Conservation (phyloP, 2,329 filamentous ascomycete genomes). For the Bipolaris victoriae region DNA sequence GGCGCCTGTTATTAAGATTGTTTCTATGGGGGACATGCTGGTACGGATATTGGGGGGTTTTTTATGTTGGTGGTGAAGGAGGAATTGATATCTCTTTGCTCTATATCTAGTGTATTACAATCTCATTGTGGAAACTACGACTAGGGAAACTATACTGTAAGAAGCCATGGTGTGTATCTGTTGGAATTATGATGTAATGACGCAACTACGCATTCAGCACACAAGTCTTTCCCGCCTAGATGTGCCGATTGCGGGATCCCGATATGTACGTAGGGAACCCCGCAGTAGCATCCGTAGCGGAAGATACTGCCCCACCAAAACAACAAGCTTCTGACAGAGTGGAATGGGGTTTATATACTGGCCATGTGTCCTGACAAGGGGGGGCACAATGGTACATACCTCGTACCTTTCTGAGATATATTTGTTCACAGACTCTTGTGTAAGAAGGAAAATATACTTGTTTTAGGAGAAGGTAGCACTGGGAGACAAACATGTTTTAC, state of each 20-base stretch:
- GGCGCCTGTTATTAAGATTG: constrained; percentile 89
- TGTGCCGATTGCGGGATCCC: constrained; percentile 1
- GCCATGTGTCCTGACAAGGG: background rate
- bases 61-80: background rate
- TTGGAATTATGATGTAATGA: background rate
- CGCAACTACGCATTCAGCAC: background rate
- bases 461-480: too few species aligned
- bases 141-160: constrained; percentile 4
- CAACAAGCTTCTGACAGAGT: background rate
- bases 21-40: constrained; percentile 47
- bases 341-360: background rate
- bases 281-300: constrained; percentile 3
- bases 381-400: background rate
- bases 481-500: constrained; percentile 55
- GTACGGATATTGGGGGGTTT: background rate
- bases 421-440: background rate
- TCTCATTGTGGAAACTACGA: constrained; percentile 7
- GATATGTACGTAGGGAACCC: constrained; percentile 1
- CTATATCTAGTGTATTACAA: background rate
- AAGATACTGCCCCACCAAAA: background rate
- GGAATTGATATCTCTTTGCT: too few species aligned
- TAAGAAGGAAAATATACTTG: background rate
- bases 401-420: background rate
- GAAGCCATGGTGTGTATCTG: background rate
- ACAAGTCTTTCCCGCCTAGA: background rate